Percentiles rank a stretch among this genome's conserved stretches.
phyloP scores from a whole-genome alignment of 2,329 filamentous ascomycete genomes.

The Talaromyces islandicus region DNA sequence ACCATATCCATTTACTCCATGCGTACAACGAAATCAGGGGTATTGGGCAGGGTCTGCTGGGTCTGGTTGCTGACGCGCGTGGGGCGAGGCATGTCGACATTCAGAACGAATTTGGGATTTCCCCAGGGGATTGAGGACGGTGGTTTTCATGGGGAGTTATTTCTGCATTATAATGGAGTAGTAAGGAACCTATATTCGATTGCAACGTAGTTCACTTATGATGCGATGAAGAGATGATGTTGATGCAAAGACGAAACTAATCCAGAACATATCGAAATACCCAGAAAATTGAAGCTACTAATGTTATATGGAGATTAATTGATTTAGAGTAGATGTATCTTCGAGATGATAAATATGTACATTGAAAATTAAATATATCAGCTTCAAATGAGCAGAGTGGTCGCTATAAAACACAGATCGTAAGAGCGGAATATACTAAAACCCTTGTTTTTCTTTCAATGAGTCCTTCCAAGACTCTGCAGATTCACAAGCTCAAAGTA shows the following conservation, averaged over 20 bases:
- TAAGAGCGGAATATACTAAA: background rate
- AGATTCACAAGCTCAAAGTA: conserved; percentile 76
- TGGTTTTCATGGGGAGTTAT: background rate
- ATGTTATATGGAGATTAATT: background rate
- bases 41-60: conserved; percentile 59
- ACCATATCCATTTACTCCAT: conserved; percentile 60
- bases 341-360: background rate
- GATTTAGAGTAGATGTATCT: background rate
- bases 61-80: conserved; percentile 60
- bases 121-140: conserved; percentile 27
- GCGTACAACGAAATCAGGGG: conserved; percentile 68
- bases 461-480: conserved; percentile 54
- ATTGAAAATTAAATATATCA: background rate
- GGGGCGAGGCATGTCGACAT: conserved; percentile 48
- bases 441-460: background rate
- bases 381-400: background rate
- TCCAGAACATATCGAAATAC: background rate
- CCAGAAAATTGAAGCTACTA: background rate
- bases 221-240: background rate
- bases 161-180: background rate
- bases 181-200: background rate
- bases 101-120: conserved; percentile 34
- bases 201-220: background rate
- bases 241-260: background rate
- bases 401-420: background rate